phyloP scores from a whole-genome alignment of 164 flowering plant species.

The Chimonanthus praecox region DNA sequence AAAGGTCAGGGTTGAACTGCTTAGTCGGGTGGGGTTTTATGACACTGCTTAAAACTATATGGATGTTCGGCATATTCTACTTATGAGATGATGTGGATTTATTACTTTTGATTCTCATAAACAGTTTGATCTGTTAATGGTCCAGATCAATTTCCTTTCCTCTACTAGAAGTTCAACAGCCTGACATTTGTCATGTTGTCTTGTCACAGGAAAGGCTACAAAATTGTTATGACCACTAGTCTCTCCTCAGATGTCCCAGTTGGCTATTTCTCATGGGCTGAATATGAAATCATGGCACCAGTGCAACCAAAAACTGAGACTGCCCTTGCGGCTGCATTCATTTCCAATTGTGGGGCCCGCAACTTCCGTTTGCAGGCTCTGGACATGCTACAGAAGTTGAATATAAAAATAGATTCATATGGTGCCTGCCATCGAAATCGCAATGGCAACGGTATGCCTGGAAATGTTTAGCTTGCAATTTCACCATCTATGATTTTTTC shows the following conservation, averaged over 20 bases:
- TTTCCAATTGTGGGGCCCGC: constrained; percentile 89
- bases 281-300: constrained; percentile 97
- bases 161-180: neutral
- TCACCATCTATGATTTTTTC: neutral
- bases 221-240: constrained; percentile 87
- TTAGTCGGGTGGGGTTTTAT: too few relatives aligned
- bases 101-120: neutral
- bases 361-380: constrained; percentile 92
- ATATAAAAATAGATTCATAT: constrained; percentile 82
- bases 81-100: too few relatives aligned
- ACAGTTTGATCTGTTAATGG: neutral
- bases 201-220: constrained; percentile 57
- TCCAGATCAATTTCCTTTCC: neutral
- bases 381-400: constrained; percentile 53
- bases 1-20: too few relatives aligned
- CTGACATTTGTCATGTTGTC: neutral
- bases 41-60: neutral
- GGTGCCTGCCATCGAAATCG: constrained; percentile 87
- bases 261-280: constrained; percentile 99
- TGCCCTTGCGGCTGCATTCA: constrained; percentile 93
- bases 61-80: neutral
- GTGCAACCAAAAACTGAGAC: constrained; percentile 75
- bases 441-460: constrained; percentile 63
- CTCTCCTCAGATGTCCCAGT: constrained; percentile 99
- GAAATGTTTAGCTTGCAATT: neutral